A percentile compares a stretch with the other conserved stretches of the same genome.
phyloP scores from a whole-genome alignment of 805 yeast species.

The Candida krabiensis region DNA sequence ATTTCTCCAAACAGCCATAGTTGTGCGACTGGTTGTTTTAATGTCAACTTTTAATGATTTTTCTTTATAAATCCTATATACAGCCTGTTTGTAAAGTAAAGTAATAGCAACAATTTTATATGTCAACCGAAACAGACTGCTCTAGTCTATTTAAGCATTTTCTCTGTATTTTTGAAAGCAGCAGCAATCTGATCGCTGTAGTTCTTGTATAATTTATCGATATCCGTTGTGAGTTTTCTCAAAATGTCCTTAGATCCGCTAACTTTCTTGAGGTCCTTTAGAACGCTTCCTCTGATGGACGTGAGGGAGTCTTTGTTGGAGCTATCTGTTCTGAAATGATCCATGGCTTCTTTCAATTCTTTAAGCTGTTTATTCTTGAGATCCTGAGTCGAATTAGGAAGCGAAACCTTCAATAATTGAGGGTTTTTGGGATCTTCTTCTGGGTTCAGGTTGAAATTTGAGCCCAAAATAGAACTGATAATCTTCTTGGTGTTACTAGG shows the following conservation, averaged over 20 bases:
- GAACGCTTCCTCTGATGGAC: conserved; percentile 54
- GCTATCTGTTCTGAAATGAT: conserved; percentile 55
- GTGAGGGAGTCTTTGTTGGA: conserved; percentile 50
- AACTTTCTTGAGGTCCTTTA: conserved; percentile 50
- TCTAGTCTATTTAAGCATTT: conserved; percentile 25
- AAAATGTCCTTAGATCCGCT: conserved; percentile 55
- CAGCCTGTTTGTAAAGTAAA: too few relatives aligned
- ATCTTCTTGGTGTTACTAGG: conserved; percentile 71
- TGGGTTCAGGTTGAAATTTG: conserved; percentile 76
- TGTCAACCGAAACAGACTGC: too few relatives aligned
- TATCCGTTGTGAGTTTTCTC: conserved; percentile 52
- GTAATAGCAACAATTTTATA: too few relatives aligned
- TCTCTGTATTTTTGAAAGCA: conserved; percentile 55
- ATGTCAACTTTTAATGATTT: too few relatives aligned
- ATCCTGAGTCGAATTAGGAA: conserved; percentile 76
- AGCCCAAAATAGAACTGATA: conserved; percentile 65
- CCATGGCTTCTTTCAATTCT: conserved; percentile 64
- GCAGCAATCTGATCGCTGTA: conserved; percentile 59
- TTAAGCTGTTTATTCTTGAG: conserved; percentile 54
- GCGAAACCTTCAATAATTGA: conserved; percentile 68
- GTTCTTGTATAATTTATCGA: conserved; percentile 70
- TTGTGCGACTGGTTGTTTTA: too few relatives aligned
- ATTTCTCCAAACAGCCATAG: too few relatives aligned
- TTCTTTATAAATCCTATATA: conserved; percentile 4
- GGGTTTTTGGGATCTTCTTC: conserved; percentile 71